Evolutionary conservation across 768 basidiomycete species (phyloP), one percentile per base, ranked within the genome.

Genomic region (Lentinula sp.): DNA sequence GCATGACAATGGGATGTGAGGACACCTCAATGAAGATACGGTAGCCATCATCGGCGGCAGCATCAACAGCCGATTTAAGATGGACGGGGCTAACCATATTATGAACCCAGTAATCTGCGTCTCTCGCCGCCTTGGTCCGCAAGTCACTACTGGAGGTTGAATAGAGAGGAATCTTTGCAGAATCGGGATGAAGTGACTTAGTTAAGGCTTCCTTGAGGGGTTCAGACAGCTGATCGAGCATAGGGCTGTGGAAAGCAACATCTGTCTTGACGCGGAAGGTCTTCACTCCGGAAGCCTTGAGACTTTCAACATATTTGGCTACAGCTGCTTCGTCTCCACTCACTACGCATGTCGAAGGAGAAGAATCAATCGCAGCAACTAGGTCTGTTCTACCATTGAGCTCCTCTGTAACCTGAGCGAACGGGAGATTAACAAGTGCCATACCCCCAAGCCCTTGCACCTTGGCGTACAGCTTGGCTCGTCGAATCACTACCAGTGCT

Each of bases 71-170:
- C 8, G 53, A 54, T 41, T 23, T 54, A 37, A 54, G 53, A 35
- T 54, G 53, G 4, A 54, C 53, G n/a, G 53, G 53, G 37, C 37
- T 54, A n/a, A 39, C 37, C 53, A 54, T 54, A n/a, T 54, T 54
- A 41, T 54, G 53, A 18, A 54, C 53, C 53, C 53, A 54, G 37
- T 54, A 54, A 20, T 13, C 36, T 8, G 37, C 53, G 9, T 54
- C 37, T 54, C 53, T 36, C 16, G 37, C 20, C 23, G 15, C 37
- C 10, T 41, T 23, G n/a, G 53, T 54, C 15, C 53, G 32, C 35
- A 16, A 18, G 36, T 54, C 20, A 23, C n/a, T 39, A 18, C 39
- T 54, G 12, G 53, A 54, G 8, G 53, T 54, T 6, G 53, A 54
- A 23, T 54, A 54, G 36, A 54, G 53, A 54, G 36, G 53, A 15